A percentile compares a stretch with the other conserved stretches of the same genome.
phyloP scores from a whole-genome alignment of 2,329 filamentous ascomycete species.

The Pestalotiopsis sp. region DNA sequence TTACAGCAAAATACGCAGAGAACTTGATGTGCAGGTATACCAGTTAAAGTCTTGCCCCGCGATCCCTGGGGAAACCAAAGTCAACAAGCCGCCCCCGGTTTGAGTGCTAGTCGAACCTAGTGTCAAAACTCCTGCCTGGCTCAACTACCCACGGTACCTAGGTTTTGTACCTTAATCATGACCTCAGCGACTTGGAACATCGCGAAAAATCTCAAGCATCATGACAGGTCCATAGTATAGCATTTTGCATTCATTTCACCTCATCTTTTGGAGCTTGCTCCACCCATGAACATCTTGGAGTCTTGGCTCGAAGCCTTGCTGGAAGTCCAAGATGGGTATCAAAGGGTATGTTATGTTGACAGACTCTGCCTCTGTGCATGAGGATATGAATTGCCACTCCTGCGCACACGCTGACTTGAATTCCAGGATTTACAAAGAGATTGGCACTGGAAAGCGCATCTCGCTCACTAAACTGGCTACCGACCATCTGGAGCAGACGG shows the following conservation, averaged over 20 bases:
- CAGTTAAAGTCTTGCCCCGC: conserved; percentile 1
- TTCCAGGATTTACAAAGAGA: conserved; percentile 82
- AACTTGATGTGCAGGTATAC: background rate
- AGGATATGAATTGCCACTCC: background rate
- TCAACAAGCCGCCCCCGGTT: conserved; percentile 8
- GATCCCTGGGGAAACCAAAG: conserved; percentile 18
- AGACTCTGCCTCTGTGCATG: conserved; percentile 14
- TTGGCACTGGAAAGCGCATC: conserved; percentile 78
- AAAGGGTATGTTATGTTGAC: conserved; percentile 53
- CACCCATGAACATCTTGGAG: background rate
- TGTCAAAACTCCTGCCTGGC: background rate
- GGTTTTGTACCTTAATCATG: background rate
- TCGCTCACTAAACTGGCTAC: conserved; percentile 83
- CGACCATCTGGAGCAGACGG: conserved; percentile 71
- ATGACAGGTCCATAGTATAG: background rate
- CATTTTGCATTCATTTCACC: background rate
- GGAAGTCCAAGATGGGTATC: conserved; percentile 58
- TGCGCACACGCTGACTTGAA: conserved; percentile 19
- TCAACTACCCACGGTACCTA: background rate
- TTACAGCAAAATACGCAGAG: background rate
- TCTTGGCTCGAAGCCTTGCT: conserved; percentile 1
- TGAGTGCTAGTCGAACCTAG: background rate
- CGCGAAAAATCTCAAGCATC: background rate
- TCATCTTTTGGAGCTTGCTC: background rate
- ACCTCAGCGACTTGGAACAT: background rate